Base-by-base conservation (phyloP, 768 basidiomycete species). In the Rubroboletus satanas region DNA sequence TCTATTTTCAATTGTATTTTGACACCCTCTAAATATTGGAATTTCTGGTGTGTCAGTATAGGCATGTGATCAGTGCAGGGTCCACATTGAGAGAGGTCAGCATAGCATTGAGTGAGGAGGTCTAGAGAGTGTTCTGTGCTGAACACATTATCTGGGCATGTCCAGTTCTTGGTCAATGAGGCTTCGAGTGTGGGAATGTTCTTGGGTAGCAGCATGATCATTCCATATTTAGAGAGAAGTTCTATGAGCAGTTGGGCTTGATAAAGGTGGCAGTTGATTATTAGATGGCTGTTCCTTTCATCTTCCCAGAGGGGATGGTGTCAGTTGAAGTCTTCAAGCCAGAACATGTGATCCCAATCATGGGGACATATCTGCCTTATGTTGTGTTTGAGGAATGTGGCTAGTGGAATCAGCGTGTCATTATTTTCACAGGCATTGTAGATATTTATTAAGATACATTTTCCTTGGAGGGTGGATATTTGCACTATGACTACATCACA, bases 131-230 rank as follows among this genome's bases (percentile, higher is more conserved):
- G n/a, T 0, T 55, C 48, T 0, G 46, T 59, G 9, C 55, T 41
- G 17, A 65, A 64, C 0, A 62, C n/a, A n/a, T 65, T 63, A 35
- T 64, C 54, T 0, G 55, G 56, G 0, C 49, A 0, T 0, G 54
- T 64, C 45, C 62, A 67, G 51, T 75, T 77, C 15, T 72, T 69
- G 0, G 75, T 67, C 45, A 0, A 36, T 44, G 0, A n/a, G n/a
- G 71, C 61, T 18, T 71, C 38, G 0, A 81, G 66, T 0, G 75
- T 83, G 0, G 76, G 76, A 0, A 65, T 62, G 0, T 62, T 64
- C 9, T 61, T 51, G 0, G 72, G 74, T 0, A 82, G 70, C 0
- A 66, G 52, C 74, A 76, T 74, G 0, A 54, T 7, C 62, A 82
- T 66, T 0, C 59, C 55, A 47, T 71, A 46, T 7, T 59, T 32